Percentiles rank a stretch among this genome's conserved stretches.
Evolutionary conservation across 1,139 yeast genomes (phyloP).

Genomic region (Yamadazyma oceani): DNA sequence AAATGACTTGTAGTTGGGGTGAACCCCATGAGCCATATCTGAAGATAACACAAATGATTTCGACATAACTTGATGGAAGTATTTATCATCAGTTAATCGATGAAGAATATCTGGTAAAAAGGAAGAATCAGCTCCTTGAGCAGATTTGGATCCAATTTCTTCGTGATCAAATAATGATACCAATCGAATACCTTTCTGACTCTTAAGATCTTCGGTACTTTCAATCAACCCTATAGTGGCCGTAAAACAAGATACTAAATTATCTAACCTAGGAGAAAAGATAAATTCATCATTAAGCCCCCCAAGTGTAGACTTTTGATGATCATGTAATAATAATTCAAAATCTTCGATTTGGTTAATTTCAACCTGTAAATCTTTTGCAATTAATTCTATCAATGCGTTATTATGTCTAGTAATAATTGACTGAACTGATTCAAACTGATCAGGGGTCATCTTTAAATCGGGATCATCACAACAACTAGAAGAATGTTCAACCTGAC

Average conservation of each 20-base stretch:
- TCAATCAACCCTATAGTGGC: constrained; percentile 71
- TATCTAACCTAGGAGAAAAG: constrained; percentile 91
- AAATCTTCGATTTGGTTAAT: constrained; percentile 73
- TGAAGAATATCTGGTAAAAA: constrained; percentile 77
- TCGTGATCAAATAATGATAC: constrained; percentile 91
- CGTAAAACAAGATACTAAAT: constrained; percentile 82
- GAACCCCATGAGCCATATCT: constrained; percentile 96
- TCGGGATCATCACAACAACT: constrained; percentile 48
- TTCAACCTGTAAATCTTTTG: constrained; percentile 56
- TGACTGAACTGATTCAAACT: constrained; percentile 64
- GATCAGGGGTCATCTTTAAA: constrained; percentile 46
- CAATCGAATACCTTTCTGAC: constrained; percentile 61
- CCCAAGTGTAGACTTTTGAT: constrained; percentile 79
- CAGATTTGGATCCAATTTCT: constrained; percentile 89
- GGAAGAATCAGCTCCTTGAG: constrained; percentile 96
- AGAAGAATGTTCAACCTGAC: constrained; percentile 42
- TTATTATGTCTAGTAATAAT: constrained; percentile 76
- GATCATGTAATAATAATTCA: constrained; percentile 84
- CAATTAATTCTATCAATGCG: constrained; percentile 66
- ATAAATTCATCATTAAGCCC: constrained; percentile 90
- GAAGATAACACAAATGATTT: constrained; percentile 88
- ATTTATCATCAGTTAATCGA: constrained; percentile 52
- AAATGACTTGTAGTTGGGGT: constrained; percentile 79
- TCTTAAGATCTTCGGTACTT: constrained; percentile 40
- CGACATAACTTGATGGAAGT: constrained; percentile 64